Evolutionary conservation across 495 filamentous ascomycete genomes (phyloP).

Genomic region (Sabuloglossum arenarium): DNA sequence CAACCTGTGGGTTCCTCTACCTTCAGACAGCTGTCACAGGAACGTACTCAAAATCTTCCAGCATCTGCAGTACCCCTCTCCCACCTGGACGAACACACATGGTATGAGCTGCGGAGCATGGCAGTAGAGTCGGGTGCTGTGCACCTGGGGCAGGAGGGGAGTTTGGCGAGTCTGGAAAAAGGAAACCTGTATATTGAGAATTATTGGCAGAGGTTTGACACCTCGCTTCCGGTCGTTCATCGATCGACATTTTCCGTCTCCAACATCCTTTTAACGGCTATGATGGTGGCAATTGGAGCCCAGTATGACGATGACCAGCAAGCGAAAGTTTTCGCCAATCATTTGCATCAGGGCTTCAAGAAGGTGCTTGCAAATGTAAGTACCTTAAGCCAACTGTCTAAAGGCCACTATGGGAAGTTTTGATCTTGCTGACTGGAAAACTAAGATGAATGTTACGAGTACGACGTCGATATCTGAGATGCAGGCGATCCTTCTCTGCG

Average conservation of each 20-base stretch:
- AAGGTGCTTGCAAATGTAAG: neutral
- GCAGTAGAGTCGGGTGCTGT: neutral
- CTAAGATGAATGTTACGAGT: neutral
- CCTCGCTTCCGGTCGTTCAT: constrained; percentile 2
- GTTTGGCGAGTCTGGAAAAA: neutral
- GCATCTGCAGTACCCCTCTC: constrained; percentile 1
- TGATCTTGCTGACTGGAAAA: neutral
- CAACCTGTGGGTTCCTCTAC: constrained; percentile 1
- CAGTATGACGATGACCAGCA: neutral
- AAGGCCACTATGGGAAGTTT: neutral
- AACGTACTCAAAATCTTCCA: constrained; percentile 2
- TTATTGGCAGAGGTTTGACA: constrained; percentile 3
- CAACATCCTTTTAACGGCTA: neutral
- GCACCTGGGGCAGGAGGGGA: neutral
- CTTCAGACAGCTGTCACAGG: constrained; percentile 1
- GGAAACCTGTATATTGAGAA: neutral
- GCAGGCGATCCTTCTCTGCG: neutral
- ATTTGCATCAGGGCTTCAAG: neutral
- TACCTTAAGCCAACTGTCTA: neutral
- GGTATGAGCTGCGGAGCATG: neutral
- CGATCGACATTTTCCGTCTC: constrained; percentile 1
- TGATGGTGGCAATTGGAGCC: constrained; percentile 1
- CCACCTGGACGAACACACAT: constrained; percentile 1
- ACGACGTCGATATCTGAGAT: neutral
- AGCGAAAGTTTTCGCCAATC: neutral